Conservation (phyloP, 1,284 basidiomycete species). For the Malassezia equina region DNA sequence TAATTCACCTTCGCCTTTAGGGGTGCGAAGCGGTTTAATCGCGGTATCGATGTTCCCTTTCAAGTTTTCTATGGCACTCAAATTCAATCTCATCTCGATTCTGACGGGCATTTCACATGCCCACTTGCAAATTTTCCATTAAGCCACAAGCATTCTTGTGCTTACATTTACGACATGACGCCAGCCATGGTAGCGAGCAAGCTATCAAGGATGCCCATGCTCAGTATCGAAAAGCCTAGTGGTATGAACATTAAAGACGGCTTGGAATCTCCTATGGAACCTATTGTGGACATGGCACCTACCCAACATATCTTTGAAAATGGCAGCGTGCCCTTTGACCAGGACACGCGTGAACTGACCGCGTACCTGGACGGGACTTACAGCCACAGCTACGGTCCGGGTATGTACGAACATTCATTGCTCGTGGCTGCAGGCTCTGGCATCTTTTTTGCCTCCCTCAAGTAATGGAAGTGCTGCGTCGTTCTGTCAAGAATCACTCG, state of each 20-base stretch:
- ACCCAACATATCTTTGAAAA: not conserved
- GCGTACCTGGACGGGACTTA: slow-evolving; percentile 31
- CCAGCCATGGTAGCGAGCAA: not conserved
- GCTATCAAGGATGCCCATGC: not conserved
- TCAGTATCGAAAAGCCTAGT: not conserved
- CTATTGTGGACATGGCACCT: not conserved
- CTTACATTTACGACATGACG: not conserved
- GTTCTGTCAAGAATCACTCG: not conserved
- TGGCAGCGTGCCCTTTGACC: slow-evolving; percentile 7
- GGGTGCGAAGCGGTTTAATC: too few species aligned
- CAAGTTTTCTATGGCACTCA: too few species aligned
- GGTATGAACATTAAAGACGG: not conserved
- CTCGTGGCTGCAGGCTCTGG: slow-evolving; percentile 32
- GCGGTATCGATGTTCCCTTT: too few species aligned
- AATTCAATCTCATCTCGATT: too few species aligned
- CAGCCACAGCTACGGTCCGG: slow-evolving; percentile 20
- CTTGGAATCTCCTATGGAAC: not conserved
- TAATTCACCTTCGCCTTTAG: too few species aligned
- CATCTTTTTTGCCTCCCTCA: slow-evolving; percentile 20
- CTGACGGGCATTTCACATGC: too few species aligned
- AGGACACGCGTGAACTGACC: not conserved
- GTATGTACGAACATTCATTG: slow-evolving; percentile 18
- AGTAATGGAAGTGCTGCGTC: not conserved
- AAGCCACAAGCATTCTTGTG: too few species aligned
- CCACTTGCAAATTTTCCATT: too few species aligned